A percentile compares a stretch with the other conserved stretches of the same genome.
Evolutionary conservation across 2,329 filamentous ascomycete species (phyloP).

Genomic region (Didymella sp.): DNA sequence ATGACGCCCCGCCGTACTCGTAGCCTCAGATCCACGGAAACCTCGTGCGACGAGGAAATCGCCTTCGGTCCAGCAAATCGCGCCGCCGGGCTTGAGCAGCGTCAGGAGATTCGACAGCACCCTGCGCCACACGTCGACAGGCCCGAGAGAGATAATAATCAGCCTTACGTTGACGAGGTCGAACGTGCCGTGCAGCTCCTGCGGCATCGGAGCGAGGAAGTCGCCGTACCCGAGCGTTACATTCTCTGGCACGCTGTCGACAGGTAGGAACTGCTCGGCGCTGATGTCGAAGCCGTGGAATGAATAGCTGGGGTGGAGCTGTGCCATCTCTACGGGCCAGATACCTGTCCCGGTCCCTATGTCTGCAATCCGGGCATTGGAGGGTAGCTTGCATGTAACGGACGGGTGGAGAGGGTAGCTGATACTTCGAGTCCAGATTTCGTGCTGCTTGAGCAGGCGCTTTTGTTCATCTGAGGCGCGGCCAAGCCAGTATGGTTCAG

Average conservation of each 20-base stretch:
- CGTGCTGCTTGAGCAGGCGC: constrained; percentile 38
- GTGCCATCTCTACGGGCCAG: constrained; percentile 37
- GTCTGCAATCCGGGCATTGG: constrained; percentile 39
- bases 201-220: constrained; percentile 39
- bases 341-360: constrained; percentile 43
- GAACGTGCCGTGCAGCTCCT: constrained; percentile 34
- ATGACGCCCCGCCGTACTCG: constrained; percentile 26
- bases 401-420: constrained; percentile 39
- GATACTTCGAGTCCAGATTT: constrained; percentile 37
- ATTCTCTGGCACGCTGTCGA: constrained; percentile 27
- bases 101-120: constrained; percentile 34
- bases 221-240: constrained; percentile 33
- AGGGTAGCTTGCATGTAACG: constrained; percentile 24
- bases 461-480: constrained; percentile 37
- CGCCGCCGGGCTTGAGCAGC: constrained; percentile 41
- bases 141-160: constrained; percentile 39
- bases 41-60: constrained; percentile 35
- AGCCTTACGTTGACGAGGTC: constrained; percentile 44
- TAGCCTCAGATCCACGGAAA: constrained; percentile 24
- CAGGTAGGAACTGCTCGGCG: constrained; percentile 29
- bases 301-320: constrained; percentile 27
- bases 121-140: constrained; percentile 27
- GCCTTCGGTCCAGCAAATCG: constrained; percentile 41
- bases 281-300: constrained; percentile 44
- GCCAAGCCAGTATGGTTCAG: constrained; percentile 41